Evolutionary conservation across 441 rosid genomes (phyloP).

Genomic region (Gossypium schwendimanii): DNA sequence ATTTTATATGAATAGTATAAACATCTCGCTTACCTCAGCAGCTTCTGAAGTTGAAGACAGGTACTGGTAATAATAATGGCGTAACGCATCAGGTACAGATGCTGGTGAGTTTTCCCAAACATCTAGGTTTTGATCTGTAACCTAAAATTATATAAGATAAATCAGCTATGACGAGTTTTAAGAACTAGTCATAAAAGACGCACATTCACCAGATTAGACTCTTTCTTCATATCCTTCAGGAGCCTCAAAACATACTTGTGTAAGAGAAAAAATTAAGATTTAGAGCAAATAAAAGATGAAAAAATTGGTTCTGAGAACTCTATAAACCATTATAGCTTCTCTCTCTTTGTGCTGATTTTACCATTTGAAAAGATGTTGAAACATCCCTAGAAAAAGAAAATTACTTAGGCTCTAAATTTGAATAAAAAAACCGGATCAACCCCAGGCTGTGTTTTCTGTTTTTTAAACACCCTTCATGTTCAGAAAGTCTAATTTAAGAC

Average conservation of each 20-base stretch:
- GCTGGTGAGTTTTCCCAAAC: constrained; percentile 83
- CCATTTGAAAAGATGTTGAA: neutral
- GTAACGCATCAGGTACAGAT: constrained; percentile 79
- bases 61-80: constrained; percentile 91
- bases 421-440: neutral
- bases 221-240: neutral
- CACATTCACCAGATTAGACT: neutral
- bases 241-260: neutral
- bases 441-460: neutral
- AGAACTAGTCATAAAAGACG: neutral
- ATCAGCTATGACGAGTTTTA: constrained; percentile 15
- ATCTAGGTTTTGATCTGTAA: constrained; percentile 85
- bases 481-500: neutral
- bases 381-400: neutral
- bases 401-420: neutral
- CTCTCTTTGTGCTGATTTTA: neutral
- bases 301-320: neutral
- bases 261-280: constrained; percentile 5
- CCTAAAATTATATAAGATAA: constrained; percentile 45
- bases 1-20: constrained; percentile 4
- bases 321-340: neutral
- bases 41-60: constrained; percentile 91
- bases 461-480: neutral
- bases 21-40: constrained; percentile 62
- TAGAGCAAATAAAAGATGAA: neutral